phyloP scores from a whole-genome alignment of 2,329 filamentous ascomycete species.

The Ceratocystis lukuohia region DNA sequence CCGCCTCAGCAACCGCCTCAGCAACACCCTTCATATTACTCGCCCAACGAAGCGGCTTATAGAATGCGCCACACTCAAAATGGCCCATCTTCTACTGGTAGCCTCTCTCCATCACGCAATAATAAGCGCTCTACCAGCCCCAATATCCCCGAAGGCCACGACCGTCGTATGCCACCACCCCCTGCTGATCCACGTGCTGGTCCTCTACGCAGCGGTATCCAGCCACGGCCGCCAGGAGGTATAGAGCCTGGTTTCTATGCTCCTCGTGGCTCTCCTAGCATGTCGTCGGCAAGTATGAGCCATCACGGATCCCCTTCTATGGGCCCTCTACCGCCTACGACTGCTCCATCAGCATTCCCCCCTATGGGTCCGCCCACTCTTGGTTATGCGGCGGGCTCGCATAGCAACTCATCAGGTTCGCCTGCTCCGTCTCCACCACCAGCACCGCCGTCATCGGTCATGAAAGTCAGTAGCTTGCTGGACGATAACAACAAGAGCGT shows the following conservation, averaged over 20 bases:
- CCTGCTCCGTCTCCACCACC: constrained; percentile 1
- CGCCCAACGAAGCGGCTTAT: not conserved
- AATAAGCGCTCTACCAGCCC: constrained; percentile 32
- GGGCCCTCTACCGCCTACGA: not conserved
- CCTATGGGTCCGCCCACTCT: not conserved
- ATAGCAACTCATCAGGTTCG: not conserved
- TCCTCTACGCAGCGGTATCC: constrained; percentile 31
- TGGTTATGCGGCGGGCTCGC: not conserved
- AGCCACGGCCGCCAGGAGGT: constrained; percentile 20
- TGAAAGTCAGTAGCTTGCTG: constrained; percentile 4
- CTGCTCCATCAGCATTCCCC: not conserved
- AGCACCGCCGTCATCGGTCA: not conserved
- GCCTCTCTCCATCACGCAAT: constrained; percentile 32
- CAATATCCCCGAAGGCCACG: constrained; percentile 30
- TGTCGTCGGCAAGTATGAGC: constrained; percentile 8
- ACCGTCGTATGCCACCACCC: constrained; percentile 35
- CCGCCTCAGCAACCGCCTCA: not conserved
- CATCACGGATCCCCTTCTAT: constrained; percentile 15
- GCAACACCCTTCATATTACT: not conserved
- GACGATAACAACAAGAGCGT: constrained; percentile 10
- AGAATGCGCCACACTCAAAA: constrained; percentile 23
- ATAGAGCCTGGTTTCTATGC: not conserved
- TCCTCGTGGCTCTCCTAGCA: not conserved
- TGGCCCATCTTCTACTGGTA: constrained; percentile 31
- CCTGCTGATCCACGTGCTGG: constrained; percentile 34